These are phyloP conservation scores for Penicillium brasilianum DNA, from an alignment of 2,329 filamentous ascomycete genomes.

Conservation along the genomic window DNA sequence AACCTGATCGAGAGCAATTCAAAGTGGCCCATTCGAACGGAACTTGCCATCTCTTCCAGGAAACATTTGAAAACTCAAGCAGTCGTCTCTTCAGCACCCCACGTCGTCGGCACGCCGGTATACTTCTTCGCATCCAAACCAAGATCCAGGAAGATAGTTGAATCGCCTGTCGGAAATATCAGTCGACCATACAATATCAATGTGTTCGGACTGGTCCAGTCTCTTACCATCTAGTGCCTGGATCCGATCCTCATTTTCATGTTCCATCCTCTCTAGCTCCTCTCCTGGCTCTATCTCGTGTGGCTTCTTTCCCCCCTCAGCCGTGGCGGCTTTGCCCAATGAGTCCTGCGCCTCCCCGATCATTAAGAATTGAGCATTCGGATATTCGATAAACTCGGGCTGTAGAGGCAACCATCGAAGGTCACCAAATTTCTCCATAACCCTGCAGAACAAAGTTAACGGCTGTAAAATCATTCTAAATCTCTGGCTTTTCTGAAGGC, in stretches of 20 bases:
- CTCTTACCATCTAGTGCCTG: slow-evolving; percentile 59
- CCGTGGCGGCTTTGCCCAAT: slow-evolving; percentile 42
- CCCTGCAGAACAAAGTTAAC: slow-evolving; percentile 45
- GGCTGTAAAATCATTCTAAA: neutral
- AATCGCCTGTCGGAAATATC: slow-evolving; percentile 52
- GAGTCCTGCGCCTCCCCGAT: slow-evolving; percentile 63
- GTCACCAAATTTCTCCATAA: slow-evolving; percentile 72
- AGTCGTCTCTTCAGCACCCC: slow-evolving; percentile 42
- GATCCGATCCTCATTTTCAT: slow-evolving; percentile 74
- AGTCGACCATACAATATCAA: slow-evolving; percentile 8
- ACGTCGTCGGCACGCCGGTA: slow-evolving; percentile 66
- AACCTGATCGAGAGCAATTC: neutral
- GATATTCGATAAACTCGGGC: slow-evolving; percentile 75
- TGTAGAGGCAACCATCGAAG: slow-evolving; percentile 76
- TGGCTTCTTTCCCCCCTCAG: slow-evolving; percentile 53
- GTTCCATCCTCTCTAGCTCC: slow-evolving; percentile 74
- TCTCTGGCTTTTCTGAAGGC: neutral
- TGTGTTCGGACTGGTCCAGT: neutral
- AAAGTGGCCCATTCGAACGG: neutral
- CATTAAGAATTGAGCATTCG: slow-evolving; percentile 76
- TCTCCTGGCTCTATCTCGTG: slow-evolving; percentile 69
- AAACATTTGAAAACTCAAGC: neutral
- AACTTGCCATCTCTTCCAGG: neutral
- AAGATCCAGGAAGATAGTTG: slow-evolving; percentile 65
- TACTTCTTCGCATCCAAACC: slow-evolving; percentile 67